Base-by-base conservation (phyloP, 192 early-diverging fungal genomes). In the Rhizoclosmatium sp. region DNA sequence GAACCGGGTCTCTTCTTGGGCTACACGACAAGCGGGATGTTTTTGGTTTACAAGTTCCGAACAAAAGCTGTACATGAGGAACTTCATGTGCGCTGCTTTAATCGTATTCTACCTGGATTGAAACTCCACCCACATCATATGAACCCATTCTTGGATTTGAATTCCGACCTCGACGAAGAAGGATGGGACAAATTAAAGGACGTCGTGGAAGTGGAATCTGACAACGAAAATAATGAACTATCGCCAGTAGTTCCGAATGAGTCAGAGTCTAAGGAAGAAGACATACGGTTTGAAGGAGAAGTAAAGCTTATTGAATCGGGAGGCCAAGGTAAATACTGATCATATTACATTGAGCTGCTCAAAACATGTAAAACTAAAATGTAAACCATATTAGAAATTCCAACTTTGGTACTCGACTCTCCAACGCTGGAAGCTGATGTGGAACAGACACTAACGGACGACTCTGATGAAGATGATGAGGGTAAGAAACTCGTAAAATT, bases 41-140 rank as follows among this genome's bases (percentile, higher is more conserved):
- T 4, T 31, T 39, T 62, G 5, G 60, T 39, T 5, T 62, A 62
- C 21, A 16, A 31, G 31, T 62, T 16, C 31, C 60, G 60, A 4
- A 62, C 60, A 31, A 62, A 62, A 21, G 21, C 4, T 31, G 60
- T 62, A 31, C 60, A 62, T 62, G 60, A 62, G 31, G 60, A 31
- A 4, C 21, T 62, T 16, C 60, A 62, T 39, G 60, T 62, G 4
- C 60, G 60, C 4, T 62, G 31, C 60, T 62, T 16, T 23, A 21
- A 62, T 31, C 4, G 7, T 4, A 62, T 62, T 23, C 31, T 62
- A 4, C 60, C 60, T 4, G 60, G 60, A 31, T 4, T 62, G 5
- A 16, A 4, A 62, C 21, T 62, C 9, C 4, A 62, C 4, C 60
- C 60, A 39, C 4, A 16, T 4, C 31, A 62, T 62, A 5, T 62